Evolutionary conservation across 2,329 filamentous ascomycete species (phyloP).

Genomic region (Aspergillus sp.): DNA sequence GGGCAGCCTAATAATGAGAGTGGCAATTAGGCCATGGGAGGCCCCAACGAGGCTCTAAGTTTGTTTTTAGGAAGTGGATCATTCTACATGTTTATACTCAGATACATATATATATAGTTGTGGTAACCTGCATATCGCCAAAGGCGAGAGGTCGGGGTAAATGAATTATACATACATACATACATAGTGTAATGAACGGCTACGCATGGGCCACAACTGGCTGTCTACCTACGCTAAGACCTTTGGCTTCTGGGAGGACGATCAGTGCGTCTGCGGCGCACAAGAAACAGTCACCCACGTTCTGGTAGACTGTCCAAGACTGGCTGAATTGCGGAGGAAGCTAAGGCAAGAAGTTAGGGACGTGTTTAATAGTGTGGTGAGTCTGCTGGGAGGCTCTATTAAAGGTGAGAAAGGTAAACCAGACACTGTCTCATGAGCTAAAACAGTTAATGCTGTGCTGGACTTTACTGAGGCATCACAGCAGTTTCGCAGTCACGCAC

Average conservation of each 20-base stretch:
- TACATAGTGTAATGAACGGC: slow-evolving; percentile 4
- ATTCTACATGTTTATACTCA: no score
- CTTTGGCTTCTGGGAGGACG: neutral
- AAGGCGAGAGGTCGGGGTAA: no score
- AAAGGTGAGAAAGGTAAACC: slow-evolving; percentile 6
- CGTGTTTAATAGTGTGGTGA: slow-evolving; percentile 2
- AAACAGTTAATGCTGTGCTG: slow-evolving; percentile 2
- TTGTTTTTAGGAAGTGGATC: no score
- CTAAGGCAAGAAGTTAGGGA: slow-evolving; percentile 1
- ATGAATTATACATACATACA: no score
- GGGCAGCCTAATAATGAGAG: slow-evolving; percentile 5
- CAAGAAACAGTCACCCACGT: slow-evolving; percentile 1
- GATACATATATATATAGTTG: no score
- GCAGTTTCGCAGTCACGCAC: slow-evolving; percentile 4
- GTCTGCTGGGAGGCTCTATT: slow-evolving; percentile 6
- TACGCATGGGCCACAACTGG: neutral
- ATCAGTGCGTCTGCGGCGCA: neutral
- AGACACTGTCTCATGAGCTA: slow-evolving; percentile 1
- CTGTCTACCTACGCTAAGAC: neutral
- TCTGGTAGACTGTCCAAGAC: slow-evolving; percentile 2
- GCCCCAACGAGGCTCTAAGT: no score
- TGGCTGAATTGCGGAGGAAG: neutral
- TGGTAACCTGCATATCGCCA: no score
- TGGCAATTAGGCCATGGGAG: no score
- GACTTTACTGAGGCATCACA: slow-evolving; percentile 8